These are phyloP conservation scores for Porcisia hertigi DNA, from an alignment of 208 protist species.

Conservation along the genomic window DNA sequence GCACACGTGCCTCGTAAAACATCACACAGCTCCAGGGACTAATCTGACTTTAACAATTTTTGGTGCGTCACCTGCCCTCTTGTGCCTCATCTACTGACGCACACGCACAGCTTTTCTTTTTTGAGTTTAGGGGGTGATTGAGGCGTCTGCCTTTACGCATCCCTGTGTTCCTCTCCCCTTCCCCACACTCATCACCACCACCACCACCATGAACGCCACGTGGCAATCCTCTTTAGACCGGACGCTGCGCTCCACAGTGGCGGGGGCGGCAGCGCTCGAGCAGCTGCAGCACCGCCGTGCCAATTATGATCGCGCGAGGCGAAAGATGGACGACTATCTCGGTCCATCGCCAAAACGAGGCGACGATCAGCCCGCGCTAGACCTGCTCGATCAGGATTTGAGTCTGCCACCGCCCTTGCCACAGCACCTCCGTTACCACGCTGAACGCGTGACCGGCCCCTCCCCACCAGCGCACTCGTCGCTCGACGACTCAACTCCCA, in stretches of 20 bases:
- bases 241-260: conserved; percentile 53
- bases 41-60: neutral
- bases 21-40: neutral
- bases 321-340: conserved; percentile 29
- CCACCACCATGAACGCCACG: conserved; percentile 13
- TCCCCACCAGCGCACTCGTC: neutral
- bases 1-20: neutral
- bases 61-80: no score
- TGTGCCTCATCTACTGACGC: neutral
- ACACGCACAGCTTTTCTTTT: neutral
- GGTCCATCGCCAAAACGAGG: conserved; percentile 11
- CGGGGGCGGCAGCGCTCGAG: conserved; percentile 48
- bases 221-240: conserved; percentile 42
- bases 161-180: neutral
- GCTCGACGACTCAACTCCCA: neutral
- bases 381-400: conserved; percentile 23
- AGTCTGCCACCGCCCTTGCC: conserved; percentile 39
- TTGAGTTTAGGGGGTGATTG: no score
- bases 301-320: conserved; percentile 37
- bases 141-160: neutral
- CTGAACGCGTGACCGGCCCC: neutral
- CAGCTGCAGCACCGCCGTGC: conserved; percentile 45
- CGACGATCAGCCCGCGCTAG: neutral
- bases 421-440: conserved; percentile 33
- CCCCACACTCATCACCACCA: neutral